Evolutionary conservation across 2,329 filamentous ascomycete species (phyloP), one percentile per base, ranked within the genome.

Genomic region (Aspergillus eucalypticola): DNA sequence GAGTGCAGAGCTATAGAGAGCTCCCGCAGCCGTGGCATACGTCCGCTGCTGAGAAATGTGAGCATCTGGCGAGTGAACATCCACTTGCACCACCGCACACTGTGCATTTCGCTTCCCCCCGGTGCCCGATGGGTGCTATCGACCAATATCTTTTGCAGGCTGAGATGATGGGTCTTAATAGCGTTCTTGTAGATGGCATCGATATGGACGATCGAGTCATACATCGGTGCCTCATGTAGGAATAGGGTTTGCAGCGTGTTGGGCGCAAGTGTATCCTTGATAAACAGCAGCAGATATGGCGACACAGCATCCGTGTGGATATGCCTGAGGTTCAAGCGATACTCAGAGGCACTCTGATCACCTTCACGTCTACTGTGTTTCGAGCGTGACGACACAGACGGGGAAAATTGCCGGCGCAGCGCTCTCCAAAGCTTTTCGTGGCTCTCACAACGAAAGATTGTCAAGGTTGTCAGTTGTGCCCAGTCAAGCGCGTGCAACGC

Each of bases 201-300:
- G 57, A 93, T 83, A 3, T 84, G 82, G 1, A 93, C 88, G 7
- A 78, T 77, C 1, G 85, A 84, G n/a, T 79, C 73, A 73, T 84
- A 81, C 21, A 75, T 72, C 60, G 82, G 73, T 67, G 83, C 71
- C 79, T 93, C 89, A 73, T 93, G 90, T 52, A 95, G 75, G 71
- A 92, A 92, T 8, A 95, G 80, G 8, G 87, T 87, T 74, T 95
- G 89, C n/a, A 95, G 79, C 27, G 86, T 89, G 72, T 95, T 91
- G 1, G 91, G 91, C 19, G 88, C 88, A 39, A 95, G 80, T 0
- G 90, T 88, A 62, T 93, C 89, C 67, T 89, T 90, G 63, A 95
- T 81, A 70, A 95, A 94, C 1, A 82, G 81, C 56, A 95, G 86
- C 15, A 95, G 78, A 23, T 88, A 81, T 7, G 84, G 79, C 1